Evolutionary conservation across 2,329 filamentous ascomycete species (phyloP).

Genomic region (Scedosporium boydii): DNA sequence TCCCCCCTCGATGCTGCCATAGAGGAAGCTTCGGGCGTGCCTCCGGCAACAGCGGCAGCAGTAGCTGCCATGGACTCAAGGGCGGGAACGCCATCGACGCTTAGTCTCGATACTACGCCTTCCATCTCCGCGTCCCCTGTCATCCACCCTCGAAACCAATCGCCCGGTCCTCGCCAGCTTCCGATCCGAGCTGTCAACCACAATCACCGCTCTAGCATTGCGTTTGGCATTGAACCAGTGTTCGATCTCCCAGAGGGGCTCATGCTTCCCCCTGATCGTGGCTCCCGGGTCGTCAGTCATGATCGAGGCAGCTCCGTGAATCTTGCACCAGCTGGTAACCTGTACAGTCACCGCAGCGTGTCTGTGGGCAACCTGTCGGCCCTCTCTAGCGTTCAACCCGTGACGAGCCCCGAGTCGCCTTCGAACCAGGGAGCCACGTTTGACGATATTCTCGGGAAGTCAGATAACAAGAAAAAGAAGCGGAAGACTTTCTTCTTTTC

Average conservation of each 20-base stretch:
- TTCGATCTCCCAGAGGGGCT: constrained; percentile 7
- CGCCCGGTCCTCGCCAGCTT: constrained; percentile 19
- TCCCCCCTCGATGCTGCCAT: too few relatives aligned
- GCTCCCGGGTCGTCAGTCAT: constrained; percentile 14
- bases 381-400: constrained; percentile 12
- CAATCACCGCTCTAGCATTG: constrained; percentile 31
- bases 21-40: neutral
- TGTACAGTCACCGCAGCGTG: constrained; percentile 16
- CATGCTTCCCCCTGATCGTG: constrained; percentile 6
- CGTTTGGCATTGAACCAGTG: constrained; percentile 32
- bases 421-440: constrained; percentile 30
- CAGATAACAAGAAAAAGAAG: constrained; percentile 28
- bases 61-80: constrained; percentile 7
- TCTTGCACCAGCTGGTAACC: constrained; percentile 8
- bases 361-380: constrained; percentile 26
- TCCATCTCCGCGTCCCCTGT: constrained; percentile 19
- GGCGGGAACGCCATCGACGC: constrained; percentile 13
- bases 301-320: constrained; percentile 16
- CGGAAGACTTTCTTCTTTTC: constrained; percentile 27
- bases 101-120: constrained; percentile 14
- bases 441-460: constrained; percentile 35
- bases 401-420: constrained; percentile 12
- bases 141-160: constrained; percentile 29
- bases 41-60: neutral
- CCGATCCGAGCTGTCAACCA: constrained; percentile 14